Conservation (phyloP, 176 grass and related monocot species). For the Ensete glaucum region DNA sequence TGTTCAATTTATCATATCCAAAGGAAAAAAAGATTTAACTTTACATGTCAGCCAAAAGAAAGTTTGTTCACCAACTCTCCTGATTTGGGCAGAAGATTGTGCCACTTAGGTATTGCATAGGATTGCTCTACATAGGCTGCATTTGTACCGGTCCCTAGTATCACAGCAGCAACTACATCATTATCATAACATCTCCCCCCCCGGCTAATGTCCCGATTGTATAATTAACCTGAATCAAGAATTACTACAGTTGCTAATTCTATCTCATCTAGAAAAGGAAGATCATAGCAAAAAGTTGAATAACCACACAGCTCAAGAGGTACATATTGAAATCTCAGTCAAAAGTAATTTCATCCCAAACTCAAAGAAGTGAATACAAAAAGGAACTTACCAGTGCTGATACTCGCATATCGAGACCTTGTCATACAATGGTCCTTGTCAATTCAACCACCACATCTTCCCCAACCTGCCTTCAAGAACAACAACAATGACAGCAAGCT, state of each 20-base stretch:
- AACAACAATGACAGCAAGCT: slow-evolving; percentile 15
- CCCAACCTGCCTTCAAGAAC: slow-evolving; percentile 3
- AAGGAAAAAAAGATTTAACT: too few relatives aligned
- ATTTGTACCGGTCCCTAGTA: slow-evolving; percentile 93
- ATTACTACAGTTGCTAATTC: too few relatives aligned
- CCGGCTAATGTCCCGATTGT: slow-evolving; percentile 86
- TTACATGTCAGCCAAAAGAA: neutral
- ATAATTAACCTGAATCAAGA: slow-evolving; percentile 55
- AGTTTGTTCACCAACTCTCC: slow-evolving; percentile 59
- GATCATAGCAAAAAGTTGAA: neutral
- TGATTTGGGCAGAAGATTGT: slow-evolving; percentile 52
- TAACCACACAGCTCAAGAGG: too few relatives aligned
- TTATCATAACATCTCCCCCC: slow-evolving; percentile 70
- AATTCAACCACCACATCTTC: slow-evolving; percentile 42
- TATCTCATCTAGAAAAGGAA: neutral
- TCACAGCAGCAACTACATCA: slow-evolving; percentile 65
- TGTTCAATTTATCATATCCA: too few relatives aligned
- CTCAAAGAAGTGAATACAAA: neutral
- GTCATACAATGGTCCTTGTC: slow-evolving; percentile 63
- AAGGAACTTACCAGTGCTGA: slow-evolving; percentile 50
- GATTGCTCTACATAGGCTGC: slow-evolving; percentile 80
- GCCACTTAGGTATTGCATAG: slow-evolving; percentile 78
- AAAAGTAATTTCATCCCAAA: too few relatives aligned
- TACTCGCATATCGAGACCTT: slow-evolving; percentile 88
- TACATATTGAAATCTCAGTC: too few relatives aligned